Percentiles rank a stretch among this genome's conserved stretches.
Conservation (phyloP, 805 yeast species). For the Saturnispora sanitii region DNA sequence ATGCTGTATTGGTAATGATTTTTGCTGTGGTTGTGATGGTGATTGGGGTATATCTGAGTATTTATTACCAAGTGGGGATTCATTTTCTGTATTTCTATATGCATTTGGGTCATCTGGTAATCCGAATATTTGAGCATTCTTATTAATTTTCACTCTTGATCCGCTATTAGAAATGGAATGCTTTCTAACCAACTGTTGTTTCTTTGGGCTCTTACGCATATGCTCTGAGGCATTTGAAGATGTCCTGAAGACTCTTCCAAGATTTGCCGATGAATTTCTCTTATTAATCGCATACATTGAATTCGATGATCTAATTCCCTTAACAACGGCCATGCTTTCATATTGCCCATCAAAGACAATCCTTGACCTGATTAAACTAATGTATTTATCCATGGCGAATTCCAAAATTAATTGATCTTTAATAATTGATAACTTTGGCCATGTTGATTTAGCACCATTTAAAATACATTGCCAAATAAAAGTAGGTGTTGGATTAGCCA, state of each 20-base stretch:
- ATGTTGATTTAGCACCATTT: constrained; percentile 84
- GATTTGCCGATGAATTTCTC: neutral
- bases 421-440: constrained; percentile 85
- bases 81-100: constrained; percentile 2
- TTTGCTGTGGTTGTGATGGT: neutral
- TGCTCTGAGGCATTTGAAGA: no score
- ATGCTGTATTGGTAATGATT: neutral
- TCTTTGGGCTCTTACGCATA: no score
- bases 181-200: no score
- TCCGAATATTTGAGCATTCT: neutral
- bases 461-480: constrained; percentile 59
- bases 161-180: neutral
- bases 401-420: constrained; percentile 87
- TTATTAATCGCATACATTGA: constrained; percentile 3
- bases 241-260: no score
- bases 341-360: constrained; percentile 30
- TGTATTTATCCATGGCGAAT: constrained; percentile 74
- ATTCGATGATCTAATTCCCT: constrained; percentile 3
- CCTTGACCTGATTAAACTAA: constrained; percentile 54
- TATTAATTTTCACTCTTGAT: neutral
- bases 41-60: neutral
- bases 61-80: constrained; percentile 3
- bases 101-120: neutral
- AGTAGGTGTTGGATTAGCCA: constrained; percentile 75
- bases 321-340: constrained; percentile 3